A percentile compares a stretch with the other conserved stretches of the same genome.
Evolutionary conservation across 2,329 filamentous ascomycete species (phyloP).

Genomic region (Akanthomyces muscarius): DNA sequence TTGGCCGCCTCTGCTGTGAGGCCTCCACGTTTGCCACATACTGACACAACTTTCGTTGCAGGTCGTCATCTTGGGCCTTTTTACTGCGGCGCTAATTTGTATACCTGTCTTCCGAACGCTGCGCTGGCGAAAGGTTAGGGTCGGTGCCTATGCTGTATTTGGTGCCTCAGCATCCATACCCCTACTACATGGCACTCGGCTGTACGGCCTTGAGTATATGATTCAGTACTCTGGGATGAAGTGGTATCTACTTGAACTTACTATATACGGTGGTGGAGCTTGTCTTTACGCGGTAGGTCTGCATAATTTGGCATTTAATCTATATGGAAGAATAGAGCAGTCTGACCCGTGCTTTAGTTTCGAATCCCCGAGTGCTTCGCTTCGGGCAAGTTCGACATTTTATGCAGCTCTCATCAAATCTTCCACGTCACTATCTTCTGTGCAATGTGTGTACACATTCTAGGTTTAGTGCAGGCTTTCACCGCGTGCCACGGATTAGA

Average conservation of each 20-base stretch:
- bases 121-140: constrained; percentile 20
- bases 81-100: constrained; percentile 18
- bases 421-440: constrained; percentile 61
- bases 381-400: constrained; percentile 76
- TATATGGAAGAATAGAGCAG: neutral
- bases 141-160: constrained; percentile 16
- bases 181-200: constrained; percentile 19
- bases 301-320: neutral
- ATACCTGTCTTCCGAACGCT: constrained; percentile 18
- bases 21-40: neutral
- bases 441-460: constrained; percentile 20
- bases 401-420: constrained; percentile 84
- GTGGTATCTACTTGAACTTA: constrained; percentile 20
- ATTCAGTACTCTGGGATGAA: constrained; percentile 16
- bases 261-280: constrained; percentile 49
- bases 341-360: constrained; percentile 37
- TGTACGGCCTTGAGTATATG: constrained; percentile 21
- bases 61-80: constrained; percentile 15
- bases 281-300: constrained; percentile 69
- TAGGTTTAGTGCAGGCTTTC: constrained; percentile 21
- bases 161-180: constrained; percentile 20
- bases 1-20: neutral
- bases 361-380: constrained; percentile 72
- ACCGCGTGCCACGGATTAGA: constrained; percentile 20
- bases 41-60: neutral